Evolutionary conservation across 2,329 filamentous ascomycete species (phyloP).

Genomic region (Leptographium galeiforme): DNA sequence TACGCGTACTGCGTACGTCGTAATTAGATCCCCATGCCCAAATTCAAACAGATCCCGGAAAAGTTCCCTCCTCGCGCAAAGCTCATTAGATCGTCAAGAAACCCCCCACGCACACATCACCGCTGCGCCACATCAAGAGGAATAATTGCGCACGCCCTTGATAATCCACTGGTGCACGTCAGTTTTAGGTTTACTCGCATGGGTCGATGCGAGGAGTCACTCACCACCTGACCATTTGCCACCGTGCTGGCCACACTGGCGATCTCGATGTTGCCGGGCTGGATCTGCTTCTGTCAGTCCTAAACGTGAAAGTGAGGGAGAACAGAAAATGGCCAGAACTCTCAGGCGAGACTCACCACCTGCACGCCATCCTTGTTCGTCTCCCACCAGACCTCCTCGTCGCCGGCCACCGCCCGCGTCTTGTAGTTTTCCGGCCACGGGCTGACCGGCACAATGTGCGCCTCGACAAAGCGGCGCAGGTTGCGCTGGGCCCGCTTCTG

Average conservation of each 20-base stretch:
- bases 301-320: neutral
- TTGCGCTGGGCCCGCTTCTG: conserved; percentile 66
- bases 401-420: conserved; percentile 48
- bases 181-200: conserved; percentile 7
- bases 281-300: conserved; percentile 35
- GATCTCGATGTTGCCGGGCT: conserved; percentile 71
- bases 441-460: conserved; percentile 61
- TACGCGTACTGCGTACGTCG: too few relatives aligned
- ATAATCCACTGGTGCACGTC: conserved; percentile 44
- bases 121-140: neutral
- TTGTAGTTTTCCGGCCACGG: conserved; percentile 62
- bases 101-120: too few relatives aligned
- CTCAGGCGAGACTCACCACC: conserved; percentile 34
- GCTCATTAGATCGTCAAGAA: too few relatives aligned
- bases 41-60: too few relatives aligned
- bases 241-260: conserved; percentile 61
- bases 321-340: neutral
- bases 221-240: conserved; percentile 69
- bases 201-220: conserved; percentile 12
- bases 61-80: too few relatives aligned
- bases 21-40: too few relatives aligned
- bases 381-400: conserved; percentile 70
- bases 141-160: conserved; percentile 36
- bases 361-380: conserved; percentile 47
- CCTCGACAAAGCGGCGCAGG: conserved; percentile 67